A percentile compares a stretch with the other conserved stretches of the same genome.
phyloP scores from a whole-genome alignment of 345 rosid genomes.

The Euphorbia tirucalli region DNA sequence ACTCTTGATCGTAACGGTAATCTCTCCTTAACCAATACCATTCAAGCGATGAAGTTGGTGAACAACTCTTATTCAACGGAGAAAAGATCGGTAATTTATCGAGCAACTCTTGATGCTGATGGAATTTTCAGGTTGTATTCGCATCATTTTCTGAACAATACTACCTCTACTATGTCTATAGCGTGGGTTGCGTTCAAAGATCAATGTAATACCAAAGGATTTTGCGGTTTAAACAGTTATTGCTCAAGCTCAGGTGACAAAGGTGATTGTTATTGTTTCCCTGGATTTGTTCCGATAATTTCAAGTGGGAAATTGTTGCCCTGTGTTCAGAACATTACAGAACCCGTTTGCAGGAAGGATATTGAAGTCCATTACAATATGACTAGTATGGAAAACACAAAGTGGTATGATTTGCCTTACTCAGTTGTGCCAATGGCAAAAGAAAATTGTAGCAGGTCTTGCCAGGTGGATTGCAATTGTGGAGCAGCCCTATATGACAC shows the following conservation, averaged over 20 bases:
- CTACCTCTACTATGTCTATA: neutral
- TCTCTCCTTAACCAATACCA: neutral
- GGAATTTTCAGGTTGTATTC: constrained; percentile 28
- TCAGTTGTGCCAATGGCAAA: neutral
- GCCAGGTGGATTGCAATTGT: constrained; percentile 16
- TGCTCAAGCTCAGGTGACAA: constrained; percentile 1
- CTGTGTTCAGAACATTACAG: neutral
- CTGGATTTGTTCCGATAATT: neutral
- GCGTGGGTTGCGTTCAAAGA: constrained; percentile 10
- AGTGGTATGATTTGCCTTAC: neutral
- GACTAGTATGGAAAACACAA: neutral
- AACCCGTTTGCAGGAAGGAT: constrained; percentile 8
- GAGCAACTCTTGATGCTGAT: constrained; percentile 23
- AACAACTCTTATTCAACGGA: neutral
- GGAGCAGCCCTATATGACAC: neutral
- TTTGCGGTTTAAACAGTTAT: constrained; percentile 29
- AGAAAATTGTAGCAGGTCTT: constrained; percentile 8
- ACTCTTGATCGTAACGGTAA: constrained; percentile 2
- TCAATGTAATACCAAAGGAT: constrained; percentile 20
- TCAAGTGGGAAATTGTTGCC: neutral
- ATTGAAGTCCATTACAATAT: neutral
- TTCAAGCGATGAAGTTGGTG: rapidly evolving
- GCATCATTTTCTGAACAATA: constrained; percentile 1
- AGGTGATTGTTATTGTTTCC: constrained; percentile 10
- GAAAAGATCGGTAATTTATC: neutral